These are phyloP conservation scores for Alternaria triticimaculans DNA, from an alignment of 2,329 filamentous ascomycete species.

Conservation along the genomic window DNA sequence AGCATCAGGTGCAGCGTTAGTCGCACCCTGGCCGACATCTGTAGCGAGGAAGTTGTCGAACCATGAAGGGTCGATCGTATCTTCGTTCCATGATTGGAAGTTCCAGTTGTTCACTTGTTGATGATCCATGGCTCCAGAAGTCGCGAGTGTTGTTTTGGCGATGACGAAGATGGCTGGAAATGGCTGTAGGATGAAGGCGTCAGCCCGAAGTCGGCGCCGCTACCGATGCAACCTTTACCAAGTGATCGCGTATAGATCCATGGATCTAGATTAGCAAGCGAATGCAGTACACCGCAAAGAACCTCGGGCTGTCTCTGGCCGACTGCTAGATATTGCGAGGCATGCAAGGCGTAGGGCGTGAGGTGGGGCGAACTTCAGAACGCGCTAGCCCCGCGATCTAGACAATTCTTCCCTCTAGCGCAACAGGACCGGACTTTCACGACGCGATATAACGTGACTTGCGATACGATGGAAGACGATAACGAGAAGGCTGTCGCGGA, in stretches of 20 bases:
- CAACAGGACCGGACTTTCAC: neutral
- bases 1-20: neutral
- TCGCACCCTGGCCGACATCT: neutral
- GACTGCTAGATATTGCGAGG: neutral
- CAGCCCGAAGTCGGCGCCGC: conserved; percentile 5
- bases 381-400: conserved; percentile 2
- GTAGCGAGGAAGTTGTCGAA: conserved; percentile 3
- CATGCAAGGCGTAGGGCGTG: conserved; percentile 14
- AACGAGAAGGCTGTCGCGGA: neutral
- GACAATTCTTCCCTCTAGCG: conserved; percentile 2
- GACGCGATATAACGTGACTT: conserved; percentile 1
- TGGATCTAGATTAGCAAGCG: neutral
- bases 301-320: neutral
- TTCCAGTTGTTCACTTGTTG: conserved; percentile 6
- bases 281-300: neutral
- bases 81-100: neutral
- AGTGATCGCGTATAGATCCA: neutral
- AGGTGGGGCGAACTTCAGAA: neutral
- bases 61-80: conserved; percentile 6
- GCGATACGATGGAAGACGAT: neutral
- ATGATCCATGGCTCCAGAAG: conserved; percentile 5
- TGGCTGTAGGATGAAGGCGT: neutral
- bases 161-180: neutral
- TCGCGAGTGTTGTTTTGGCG: neutral
- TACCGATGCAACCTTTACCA: neutral